phyloP scores from a whole-genome alignment of 257 asterid species.

The Gardenia jasminoides region DNA sequence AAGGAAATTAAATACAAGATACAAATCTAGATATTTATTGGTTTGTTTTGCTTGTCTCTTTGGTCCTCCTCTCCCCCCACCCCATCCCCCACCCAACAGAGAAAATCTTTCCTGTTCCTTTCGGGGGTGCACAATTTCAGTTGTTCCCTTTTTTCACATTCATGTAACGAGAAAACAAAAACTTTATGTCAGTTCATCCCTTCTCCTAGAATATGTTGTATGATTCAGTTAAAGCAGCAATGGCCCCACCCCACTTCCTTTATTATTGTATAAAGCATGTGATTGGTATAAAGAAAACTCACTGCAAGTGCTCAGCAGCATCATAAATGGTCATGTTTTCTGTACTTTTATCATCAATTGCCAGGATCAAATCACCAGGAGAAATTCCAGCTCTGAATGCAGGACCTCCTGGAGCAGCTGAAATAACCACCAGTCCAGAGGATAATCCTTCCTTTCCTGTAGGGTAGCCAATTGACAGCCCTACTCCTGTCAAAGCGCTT shows the following conservation, averaged over 20 bases:
- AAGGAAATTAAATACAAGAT: neutral
- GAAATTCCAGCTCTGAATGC: slow-evolving; percentile 80
- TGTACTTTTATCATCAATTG: slow-evolving; percentile 72
- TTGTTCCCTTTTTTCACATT: too few relatives aligned
- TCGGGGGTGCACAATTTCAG: neutral
- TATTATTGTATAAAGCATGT: neutral
- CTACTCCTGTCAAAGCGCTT: slow-evolving; percentile 87
- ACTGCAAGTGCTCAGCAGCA: slow-evolving; percentile 93
- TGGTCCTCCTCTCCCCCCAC: neutral
- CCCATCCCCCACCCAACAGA: too few relatives aligned
- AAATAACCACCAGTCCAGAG: slow-evolving; percentile 77
- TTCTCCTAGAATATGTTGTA: neutral
- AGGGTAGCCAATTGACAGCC: slow-evolving; percentile 89
- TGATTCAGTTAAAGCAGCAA: neutral
- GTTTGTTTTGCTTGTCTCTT: neutral
- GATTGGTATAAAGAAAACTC: slow-evolving; percentile 35
- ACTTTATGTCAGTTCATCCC: neutral
- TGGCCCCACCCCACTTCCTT: neutral
- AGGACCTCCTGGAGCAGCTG: slow-evolving; percentile 98
- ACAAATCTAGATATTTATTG: neutral
- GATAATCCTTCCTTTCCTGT: slow-evolving; percentile 53
- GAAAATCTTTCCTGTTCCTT: neutral
- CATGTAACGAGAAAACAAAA: too few relatives aligned
- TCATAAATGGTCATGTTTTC: slow-evolving; percentile 86
- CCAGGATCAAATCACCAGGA: slow-evolving; percentile 81